Conservation (phyloP, 805 yeast species). For the Myxozyma melibiosi region DNA sequence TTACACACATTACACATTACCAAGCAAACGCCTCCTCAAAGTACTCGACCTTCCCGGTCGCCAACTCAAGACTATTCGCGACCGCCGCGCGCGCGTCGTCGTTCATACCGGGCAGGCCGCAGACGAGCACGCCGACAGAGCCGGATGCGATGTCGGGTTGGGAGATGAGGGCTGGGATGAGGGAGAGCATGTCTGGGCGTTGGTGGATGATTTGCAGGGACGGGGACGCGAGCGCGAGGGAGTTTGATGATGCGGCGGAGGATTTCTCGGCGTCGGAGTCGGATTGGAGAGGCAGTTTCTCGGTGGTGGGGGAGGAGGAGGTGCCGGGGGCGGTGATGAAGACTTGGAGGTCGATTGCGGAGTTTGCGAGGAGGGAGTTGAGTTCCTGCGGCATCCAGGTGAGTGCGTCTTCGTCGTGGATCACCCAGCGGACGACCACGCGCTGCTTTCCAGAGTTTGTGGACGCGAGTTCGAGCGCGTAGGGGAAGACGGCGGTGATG, state of each 20-base stretch:
- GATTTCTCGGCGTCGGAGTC: neutral
- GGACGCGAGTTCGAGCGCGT: slow-evolving; percentile 42
- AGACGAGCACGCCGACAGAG: slow-evolving; percentile 56
- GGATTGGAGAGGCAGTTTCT: neutral
- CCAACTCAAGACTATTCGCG: slow-evolving; percentile 46
- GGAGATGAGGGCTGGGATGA: slow-evolving; percentile 39
- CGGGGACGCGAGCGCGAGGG: too few species aligned
- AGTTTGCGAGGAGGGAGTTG: neutral
- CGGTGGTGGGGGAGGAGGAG: slow-evolving; percentile 9
- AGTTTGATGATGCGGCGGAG: too few species aligned
- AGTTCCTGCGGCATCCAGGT: slow-evolving; percentile 9
- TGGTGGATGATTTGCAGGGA: neutral
- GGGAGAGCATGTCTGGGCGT: slow-evolving; percentile 51
- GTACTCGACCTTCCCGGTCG: slow-evolving; percentile 59
- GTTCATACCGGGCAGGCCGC: slow-evolving; percentile 64
- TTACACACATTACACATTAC: slow-evolving; percentile 28
- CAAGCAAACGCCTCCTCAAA: slow-evolving; percentile 79
- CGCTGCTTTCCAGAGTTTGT: neutral
- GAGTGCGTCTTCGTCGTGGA: neutral
- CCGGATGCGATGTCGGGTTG: slow-evolving; percentile 36
- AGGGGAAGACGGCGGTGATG: slow-evolving; percentile 57
- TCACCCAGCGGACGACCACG: slow-evolving; percentile 7
- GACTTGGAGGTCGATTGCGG: neutral
- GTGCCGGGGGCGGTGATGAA: slow-evolving; percentile 21
- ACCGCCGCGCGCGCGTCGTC: slow-evolving; percentile 58